These are phyloP conservation scores for Candida peoriensis DNA, from an alignment of 805 yeast species.

Conservation along the genomic window DNA sequence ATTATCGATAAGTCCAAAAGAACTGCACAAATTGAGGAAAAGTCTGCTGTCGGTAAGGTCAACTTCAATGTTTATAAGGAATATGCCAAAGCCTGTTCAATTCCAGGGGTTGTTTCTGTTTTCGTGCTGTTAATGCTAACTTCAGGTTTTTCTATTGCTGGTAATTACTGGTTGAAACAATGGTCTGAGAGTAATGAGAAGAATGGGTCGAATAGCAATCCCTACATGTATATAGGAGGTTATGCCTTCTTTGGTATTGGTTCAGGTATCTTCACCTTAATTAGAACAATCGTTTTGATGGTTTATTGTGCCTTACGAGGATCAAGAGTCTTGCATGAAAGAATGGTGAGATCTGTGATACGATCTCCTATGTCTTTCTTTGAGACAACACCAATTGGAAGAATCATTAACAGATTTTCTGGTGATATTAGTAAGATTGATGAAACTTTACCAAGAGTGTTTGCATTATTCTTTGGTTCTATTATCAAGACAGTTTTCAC, in stretches of 20 bases:
- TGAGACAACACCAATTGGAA: slow-evolving; percentile 65
- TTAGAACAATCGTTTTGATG: slow-evolving; percentile 45
- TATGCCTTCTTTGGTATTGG: slow-evolving; percentile 54
- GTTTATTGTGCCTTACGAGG: slow-evolving; percentile 52
- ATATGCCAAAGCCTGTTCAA: slow-evolving; percentile 58
- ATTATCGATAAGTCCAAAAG: slow-evolving; percentile 27
- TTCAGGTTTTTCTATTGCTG: slow-evolving; percentile 34
- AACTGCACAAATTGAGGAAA: slow-evolving; percentile 46
- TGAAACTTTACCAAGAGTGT: slow-evolving; percentile 48
- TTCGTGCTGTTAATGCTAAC: slow-evolving; percentile 31
- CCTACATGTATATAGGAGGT: slow-evolving; percentile 42
- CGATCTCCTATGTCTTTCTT: slow-evolving; percentile 62
- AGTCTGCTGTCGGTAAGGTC: slow-evolving; percentile 58
- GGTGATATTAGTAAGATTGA: slow-evolving; percentile 58
- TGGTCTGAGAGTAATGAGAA: slow-evolving; percentile 57
- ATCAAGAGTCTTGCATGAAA: slow-evolving; percentile 48
- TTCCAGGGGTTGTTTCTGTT: slow-evolving; percentile 39
- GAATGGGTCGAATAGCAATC: slow-evolving; percentile 37
- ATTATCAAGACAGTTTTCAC: slow-evolving; percentile 43
- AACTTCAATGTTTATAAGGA: slow-evolving; percentile 45
- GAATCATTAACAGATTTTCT: slow-evolving; percentile 60
- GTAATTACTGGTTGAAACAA: slow-evolving; percentile 60
- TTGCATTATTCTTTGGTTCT: slow-evolving; percentile 42
- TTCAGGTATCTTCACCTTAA: slow-evolving; percentile 42
- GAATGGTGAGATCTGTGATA: slow-evolving; percentile 49